Conservation (phyloP, 164 flowering plant genomes). For the Annona squamosa region DNA sequence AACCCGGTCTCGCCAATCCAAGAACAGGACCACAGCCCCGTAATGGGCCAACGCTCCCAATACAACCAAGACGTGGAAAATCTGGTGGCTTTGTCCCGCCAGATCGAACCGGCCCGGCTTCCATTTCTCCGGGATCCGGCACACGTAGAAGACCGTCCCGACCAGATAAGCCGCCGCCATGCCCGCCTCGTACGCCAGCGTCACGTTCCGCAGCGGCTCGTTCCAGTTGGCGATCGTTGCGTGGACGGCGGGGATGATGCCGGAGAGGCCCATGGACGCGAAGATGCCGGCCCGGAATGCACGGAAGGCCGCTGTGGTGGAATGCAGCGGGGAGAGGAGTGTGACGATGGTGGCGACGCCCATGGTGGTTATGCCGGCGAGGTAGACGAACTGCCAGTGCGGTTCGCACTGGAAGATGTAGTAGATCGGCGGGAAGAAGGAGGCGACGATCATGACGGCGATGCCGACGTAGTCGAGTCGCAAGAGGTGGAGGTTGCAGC, state of each 20-base stretch:
- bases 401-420: slow-evolving; percentile 84
- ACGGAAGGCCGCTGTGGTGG: slow-evolving; percentile 40
- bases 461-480: slow-evolving; percentile 77
- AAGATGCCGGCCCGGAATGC: slow-evolving; percentile 63
- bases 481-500: slow-evolving; percentile 36
- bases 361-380: slow-evolving; percentile 51
- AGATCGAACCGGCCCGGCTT: slow-evolving; percentile 81
- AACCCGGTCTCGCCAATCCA: slow-evolving; percentile 53
- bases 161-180: slow-evolving; percentile 67
- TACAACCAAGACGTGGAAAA: slow-evolving; percentile 76
- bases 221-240: slow-evolving; percentile 55
- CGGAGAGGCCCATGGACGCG: slow-evolving; percentile 69
- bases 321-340: slow-evolving; percentile 51
- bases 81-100: slow-evolving; percentile 89
- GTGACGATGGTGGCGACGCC: slow-evolving; percentile 59
- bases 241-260: slow-evolving; percentile 69
- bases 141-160: slow-evolving; percentile 66
- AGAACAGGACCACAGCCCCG: slow-evolving; percentile 53
- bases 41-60: slow-evolving; percentile 84
- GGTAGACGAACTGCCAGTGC: slow-evolving; percentile 68
- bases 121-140: slow-evolving; percentile 74
- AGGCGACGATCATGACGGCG: slow-evolving; percentile 79
- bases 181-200: slow-evolving; percentile 49
- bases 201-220: slow-evolving; percentile 42
- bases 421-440: slow-evolving; percentile 87